Percentiles rank a stretch among this genome's conserved stretches.
Evolutionary conservation across 768 basidiomycete genomes (phyloP).

Genomic region (Russula ochroleuca): DNA sequence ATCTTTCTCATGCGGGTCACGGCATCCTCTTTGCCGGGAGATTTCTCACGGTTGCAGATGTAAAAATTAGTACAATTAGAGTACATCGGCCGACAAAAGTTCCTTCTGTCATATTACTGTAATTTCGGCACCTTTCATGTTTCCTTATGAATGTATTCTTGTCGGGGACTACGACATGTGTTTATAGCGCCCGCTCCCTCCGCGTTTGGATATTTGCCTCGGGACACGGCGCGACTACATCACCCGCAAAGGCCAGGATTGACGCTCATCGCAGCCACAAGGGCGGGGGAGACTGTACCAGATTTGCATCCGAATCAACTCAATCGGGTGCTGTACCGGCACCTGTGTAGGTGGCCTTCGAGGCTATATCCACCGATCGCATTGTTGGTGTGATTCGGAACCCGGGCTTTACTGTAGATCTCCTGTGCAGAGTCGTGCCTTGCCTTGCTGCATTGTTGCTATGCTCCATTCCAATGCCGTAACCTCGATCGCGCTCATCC

Average conservation of each 20-base stretch:
- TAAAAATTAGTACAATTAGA: background rate
- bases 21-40: background rate
- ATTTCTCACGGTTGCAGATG: conserved; percentile 3
- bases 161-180: background rate
- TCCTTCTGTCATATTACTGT: background rate
- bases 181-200: background rate
- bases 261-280: background rate
- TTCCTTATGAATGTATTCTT: background rate
- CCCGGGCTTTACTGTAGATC: background rate
- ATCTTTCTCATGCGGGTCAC: background rate
- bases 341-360: background rate
- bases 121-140: background rate
- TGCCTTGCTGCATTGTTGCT: conserved; percentile 1
- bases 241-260: background rate
- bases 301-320: background rate
- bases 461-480: conserved; percentile 6
- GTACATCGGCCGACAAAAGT: background rate
- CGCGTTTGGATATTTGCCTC: background rate
- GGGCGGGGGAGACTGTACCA: background rate
- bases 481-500: background rate
- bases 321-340: background rate
- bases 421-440: conserved; percentile 3
- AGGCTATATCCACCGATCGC: background rate
- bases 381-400: background rate
- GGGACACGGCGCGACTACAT: background rate